Percentiles rank a stretch among this genome's conserved stretches.
phyloP scores from a whole-genome alignment of 2,329 filamentous ascomycete species.

The Pseudovirgaria hyperparasitica region DNA sequence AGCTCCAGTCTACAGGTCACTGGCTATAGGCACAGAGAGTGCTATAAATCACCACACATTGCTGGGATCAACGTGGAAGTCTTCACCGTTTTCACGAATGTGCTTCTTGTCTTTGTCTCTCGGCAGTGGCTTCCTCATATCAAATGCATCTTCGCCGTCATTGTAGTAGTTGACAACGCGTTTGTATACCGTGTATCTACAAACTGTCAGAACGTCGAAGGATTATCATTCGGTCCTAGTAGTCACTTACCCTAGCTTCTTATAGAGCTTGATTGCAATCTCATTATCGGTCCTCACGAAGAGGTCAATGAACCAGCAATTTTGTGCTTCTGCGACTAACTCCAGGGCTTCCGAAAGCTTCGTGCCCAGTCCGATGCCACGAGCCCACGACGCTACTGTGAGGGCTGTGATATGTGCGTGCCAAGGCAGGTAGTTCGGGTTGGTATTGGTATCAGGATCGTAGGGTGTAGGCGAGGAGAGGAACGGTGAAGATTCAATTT shows the following conservation, averaged over 20 bases:
- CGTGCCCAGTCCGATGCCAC: conserved; percentile 76
- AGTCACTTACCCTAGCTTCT: conserved; percentile 59
- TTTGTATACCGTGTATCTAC: conserved; percentile 66
- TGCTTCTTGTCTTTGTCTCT: conserved; percentile 66
- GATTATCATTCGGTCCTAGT: conserved; percentile 1
- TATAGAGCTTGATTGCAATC: conserved; percentile 79
- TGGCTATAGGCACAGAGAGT: too few species aligned
- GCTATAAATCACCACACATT: conserved; percentile 84
- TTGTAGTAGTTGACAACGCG: conserved; percentile 88
- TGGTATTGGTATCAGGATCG: conserved; percentile 38
- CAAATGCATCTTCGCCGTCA: conserved; percentile 89
- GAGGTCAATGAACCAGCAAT: conserved; percentile 91
- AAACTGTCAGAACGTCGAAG: conserved; percentile 3
- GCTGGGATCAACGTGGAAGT: conserved; percentile 62
- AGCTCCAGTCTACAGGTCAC: too few species aligned
- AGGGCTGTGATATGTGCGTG: conserved; percentile 96
- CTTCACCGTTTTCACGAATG: conserved; percentile 68
- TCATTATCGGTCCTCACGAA: conserved; percentile 85
- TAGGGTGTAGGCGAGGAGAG: conserved; percentile 62
- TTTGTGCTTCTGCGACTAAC: conserved; percentile 63
- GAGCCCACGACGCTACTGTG: conserved; percentile 77
- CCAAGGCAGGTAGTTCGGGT: conserved; percentile 82
- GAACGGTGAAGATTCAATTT: conserved; percentile 71
- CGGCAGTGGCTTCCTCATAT: conserved; percentile 88
- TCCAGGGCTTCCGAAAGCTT: conserved; percentile 73